A percentile compares a stretch with the other conserved stretches of the same genome.
These are phyloP conservation scores for Cucumis cinereus DNA, from an alignment of 306 rosid species.

Conservation along the genomic window DNA sequence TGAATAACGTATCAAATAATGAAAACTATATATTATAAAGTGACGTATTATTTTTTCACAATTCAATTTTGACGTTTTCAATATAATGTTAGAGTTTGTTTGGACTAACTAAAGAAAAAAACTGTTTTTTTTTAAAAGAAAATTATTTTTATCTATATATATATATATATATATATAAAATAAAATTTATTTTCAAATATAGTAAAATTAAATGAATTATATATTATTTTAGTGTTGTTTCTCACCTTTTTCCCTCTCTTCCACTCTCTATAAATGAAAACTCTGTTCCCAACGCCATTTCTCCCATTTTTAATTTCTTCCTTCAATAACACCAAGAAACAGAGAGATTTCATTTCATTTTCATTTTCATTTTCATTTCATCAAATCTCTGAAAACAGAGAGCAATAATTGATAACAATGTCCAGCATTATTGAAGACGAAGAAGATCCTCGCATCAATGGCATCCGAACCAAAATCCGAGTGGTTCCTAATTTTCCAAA, in stretches of 20 bases:
- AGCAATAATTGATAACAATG: constrained; percentile 29
- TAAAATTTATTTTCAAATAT: no score
- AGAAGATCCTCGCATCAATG: constrained; percentile 79
- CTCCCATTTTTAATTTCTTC: background rate
- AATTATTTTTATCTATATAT: no score
- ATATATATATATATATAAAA: no score
- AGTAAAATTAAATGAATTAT: no score
- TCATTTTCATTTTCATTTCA: background rate
- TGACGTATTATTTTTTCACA: no score
- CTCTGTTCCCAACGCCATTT: background rate
- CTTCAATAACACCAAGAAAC: background rate
- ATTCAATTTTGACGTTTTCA: no score
- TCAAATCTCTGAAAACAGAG: background rate
- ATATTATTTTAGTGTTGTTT: no score
- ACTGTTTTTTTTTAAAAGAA: no score
- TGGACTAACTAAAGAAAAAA: no score
- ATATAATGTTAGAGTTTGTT: no score
- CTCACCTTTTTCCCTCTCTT: background rate
- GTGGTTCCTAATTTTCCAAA: constrained; percentile 96
- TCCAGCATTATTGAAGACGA: constrained; percentile 33
- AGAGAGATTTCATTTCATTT: background rate
- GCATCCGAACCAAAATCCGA: constrained; percentile 80
- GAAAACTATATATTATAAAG: no score
- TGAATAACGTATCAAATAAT: no score
- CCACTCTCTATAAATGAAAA: background rate